phyloP scores from a whole-genome alignment of 192 early-diverging fungal species.

The Oehlia diaphana region DNA sequence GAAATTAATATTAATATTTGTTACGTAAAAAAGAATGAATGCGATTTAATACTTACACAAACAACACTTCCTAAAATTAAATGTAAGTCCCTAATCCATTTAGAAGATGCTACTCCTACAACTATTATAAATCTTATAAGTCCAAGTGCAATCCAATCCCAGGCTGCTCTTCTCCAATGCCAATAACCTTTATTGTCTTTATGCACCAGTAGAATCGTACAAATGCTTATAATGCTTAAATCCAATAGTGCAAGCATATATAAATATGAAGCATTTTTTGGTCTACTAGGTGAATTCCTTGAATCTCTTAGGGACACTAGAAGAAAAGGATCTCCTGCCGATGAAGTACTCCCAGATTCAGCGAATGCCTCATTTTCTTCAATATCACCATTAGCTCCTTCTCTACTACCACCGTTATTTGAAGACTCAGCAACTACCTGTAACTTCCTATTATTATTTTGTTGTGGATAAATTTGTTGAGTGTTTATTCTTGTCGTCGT shows the following conservation, averaged over 20 bases:
- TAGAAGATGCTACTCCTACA: constrained; percentile 4
- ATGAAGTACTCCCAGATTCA: background rate
- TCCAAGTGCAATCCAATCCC: constrained; percentile 5
- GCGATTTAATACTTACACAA: constrained; percentile 13
- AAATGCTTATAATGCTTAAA: background rate
- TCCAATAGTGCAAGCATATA: constrained; percentile 13
- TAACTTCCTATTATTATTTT: background rate
- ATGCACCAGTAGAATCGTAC: constrained; percentile 2
- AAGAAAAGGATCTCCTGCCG: constrained; percentile 14
- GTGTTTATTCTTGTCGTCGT: background rate
- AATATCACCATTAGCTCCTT: too few relatives aligned
- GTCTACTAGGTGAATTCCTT: background rate
- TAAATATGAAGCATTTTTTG: constrained; percentile 3
- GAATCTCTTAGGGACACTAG: constrained; percentile 6
- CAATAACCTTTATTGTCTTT: background rate
- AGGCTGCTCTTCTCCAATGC: background rate
- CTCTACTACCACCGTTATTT: background rate
- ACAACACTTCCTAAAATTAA: background rate
- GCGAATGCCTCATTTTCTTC: background rate
- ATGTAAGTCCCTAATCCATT: constrained; percentile 3
- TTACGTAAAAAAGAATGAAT: background rate
- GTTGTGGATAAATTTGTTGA: background rate
- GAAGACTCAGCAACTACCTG: background rate
- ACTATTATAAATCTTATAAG: constrained; percentile 10
- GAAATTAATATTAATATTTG: background rate